Percentiles rank a stretch among this genome's conserved stretches.
Conservation (phyloP, 2,329 filamentous ascomycete genomes). For the Huntiella omanensis region DNA sequence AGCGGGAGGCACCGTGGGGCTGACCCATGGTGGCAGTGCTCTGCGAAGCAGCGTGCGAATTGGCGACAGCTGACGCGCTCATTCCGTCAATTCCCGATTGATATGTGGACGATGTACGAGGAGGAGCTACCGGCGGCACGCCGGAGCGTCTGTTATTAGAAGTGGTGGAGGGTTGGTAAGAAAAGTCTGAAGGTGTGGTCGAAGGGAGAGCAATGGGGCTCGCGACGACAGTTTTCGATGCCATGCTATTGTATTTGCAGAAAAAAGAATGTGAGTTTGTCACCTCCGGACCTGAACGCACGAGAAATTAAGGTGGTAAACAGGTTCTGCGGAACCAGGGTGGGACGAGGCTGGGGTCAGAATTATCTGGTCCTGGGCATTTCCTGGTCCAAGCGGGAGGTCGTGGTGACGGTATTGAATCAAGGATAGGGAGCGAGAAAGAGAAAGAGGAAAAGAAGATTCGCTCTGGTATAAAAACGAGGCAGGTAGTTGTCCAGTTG, state of each 20-base stretch:
- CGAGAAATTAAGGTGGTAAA: conserved; percentile 6
- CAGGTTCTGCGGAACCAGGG: conserved; percentile 4
- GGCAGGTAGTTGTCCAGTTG: neutral
- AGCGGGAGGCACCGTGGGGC: conserved; percentile 12
- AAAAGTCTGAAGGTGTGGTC: conserved; percentile 17
- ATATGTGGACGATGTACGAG: conserved; percentile 59
- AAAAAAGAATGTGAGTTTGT: conserved; percentile 2
- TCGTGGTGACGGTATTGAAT: neutral
- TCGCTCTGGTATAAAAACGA: neutral
- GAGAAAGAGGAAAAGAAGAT: neutral
- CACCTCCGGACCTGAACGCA: neutral
- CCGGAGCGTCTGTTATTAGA: conserved; percentile 36
- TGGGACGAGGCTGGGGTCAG: conserved; percentile 4
- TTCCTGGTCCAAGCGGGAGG: conserved; percentile 4
- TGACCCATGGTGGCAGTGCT: conserved; percentile 14
- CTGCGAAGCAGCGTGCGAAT: conserved; percentile 14
- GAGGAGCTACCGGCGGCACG: conserved; percentile 55
- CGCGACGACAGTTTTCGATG: conserved; percentile 27
- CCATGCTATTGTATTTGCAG: conserved; percentile 18
- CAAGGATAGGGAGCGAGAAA: conserved; percentile 2
- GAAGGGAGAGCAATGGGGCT: conserved; percentile 24
- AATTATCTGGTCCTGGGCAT: conserved; percentile 6
- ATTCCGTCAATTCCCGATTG: conserved; percentile 16
- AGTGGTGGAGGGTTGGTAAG: conserved; percentile 23
- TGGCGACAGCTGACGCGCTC: conserved; percentile 5